A percentile compares a stretch with the other conserved stretches of the same genome.
These are phyloP conservation scores for Cutaneotrichosporon sp. DNA, from an alignment of 1,284 basidiomycete genomes.

Conservation along the genomic window DNA sequence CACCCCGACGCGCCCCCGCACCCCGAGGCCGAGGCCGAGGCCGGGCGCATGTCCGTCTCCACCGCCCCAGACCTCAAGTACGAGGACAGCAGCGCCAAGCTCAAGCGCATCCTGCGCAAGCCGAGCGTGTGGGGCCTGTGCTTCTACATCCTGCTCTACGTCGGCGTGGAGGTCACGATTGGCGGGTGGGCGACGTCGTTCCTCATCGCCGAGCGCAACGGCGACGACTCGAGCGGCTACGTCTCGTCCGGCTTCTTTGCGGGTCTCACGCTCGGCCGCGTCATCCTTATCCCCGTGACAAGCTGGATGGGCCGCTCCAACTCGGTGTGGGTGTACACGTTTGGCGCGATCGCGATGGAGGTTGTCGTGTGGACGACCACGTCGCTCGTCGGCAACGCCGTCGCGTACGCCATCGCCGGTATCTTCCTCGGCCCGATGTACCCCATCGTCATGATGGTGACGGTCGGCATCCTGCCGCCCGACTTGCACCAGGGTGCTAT, in stretches of 20 bases:
- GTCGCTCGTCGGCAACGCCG: conserved; percentile 62
- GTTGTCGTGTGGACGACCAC: conserved; percentile 66
- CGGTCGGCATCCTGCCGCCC: conserved; percentile 58
- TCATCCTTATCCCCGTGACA: conserved; percentile 48
- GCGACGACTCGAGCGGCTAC: conserved; percentile 41
- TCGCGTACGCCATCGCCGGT: conserved; percentile 64
- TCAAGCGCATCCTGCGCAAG: conserved; percentile 42
- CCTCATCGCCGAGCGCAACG: conserved; percentile 43
- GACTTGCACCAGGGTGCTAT: conserved; percentile 67
- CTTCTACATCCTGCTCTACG: conserved; percentile 45
- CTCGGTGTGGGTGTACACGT: conserved; percentile 40
- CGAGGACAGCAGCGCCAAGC: conserved; percentile 36
- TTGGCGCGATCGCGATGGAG: conserved; percentile 56
- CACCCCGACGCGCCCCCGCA: neutral
- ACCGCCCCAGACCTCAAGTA: neutral
- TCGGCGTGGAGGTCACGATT: conserved; percentile 47
- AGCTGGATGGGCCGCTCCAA: conserved; percentile 37
- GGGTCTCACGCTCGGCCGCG: conserved; percentile 45
- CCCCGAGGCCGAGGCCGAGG: neutral
- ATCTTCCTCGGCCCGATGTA: conserved; percentile 61
- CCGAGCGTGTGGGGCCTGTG: conserved; percentile 41
- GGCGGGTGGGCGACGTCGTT: conserved; percentile 51
- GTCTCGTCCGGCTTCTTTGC: conserved; percentile 50
- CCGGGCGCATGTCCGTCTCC: neutral
- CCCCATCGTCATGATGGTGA: conserved; percentile 60